Conservation (phyloP, 495 filamentous ascomycete genomes). For the Symbiotaphrina buchneri region DNA sequence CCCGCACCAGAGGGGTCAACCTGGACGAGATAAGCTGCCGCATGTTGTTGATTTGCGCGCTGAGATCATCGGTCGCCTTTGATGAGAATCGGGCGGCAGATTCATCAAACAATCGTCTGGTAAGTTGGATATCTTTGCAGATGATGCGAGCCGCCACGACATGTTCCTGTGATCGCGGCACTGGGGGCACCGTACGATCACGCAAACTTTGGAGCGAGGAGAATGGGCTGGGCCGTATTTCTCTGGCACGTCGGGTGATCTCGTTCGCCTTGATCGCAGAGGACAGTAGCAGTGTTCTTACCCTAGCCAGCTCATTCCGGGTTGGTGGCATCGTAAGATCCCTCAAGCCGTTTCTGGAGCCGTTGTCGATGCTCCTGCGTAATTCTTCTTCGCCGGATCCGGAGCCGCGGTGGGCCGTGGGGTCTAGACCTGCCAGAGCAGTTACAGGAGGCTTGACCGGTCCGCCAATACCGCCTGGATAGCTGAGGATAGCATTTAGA, state of each 20-base stretch:
- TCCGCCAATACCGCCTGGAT: slow-evolving; percentile 9
- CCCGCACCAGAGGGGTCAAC: slow-evolving; percentile 39
- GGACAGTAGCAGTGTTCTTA: slow-evolving; percentile 50
- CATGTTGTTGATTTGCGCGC: slow-evolving; percentile 21
- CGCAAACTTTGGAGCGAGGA: slow-evolving; percentile 18
- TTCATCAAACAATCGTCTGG: slow-evolving; percentile 27
- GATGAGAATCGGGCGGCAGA: slow-evolving; percentile 27
- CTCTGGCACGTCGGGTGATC: slow-evolving; percentile 40
- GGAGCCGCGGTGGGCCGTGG: slow-evolving; percentile 12
- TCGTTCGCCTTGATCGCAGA: slow-evolving; percentile 72
- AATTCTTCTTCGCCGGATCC: too few species aligned
- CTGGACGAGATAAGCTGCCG: slow-evolving; percentile 25
- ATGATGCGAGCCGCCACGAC: slow-evolving; percentile 45
- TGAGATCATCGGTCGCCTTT: slow-evolving; percentile 19
- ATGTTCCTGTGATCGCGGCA: slow-evolving; percentile 38
- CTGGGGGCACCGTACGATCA: slow-evolving; percentile 13
- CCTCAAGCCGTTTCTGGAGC: too few species aligned
- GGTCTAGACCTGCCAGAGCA: slow-evolving; percentile 21
- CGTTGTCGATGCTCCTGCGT: slow-evolving; percentile 76
- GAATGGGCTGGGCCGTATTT: slow-evolving; percentile 11
- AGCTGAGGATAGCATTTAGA: slow-evolving; percentile 14
- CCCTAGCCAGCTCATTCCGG: slow-evolving; percentile 50
- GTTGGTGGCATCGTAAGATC: too few species aligned
- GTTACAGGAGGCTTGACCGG: slow-evolving; percentile 18
- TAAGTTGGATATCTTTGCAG: slow-evolving; percentile 26